Percentiles rank a stretch among this genome's conserved stretches.
Conservation (phyloP, 768 basidiomycete genomes). For the Calvatia gigantea region DNA sequence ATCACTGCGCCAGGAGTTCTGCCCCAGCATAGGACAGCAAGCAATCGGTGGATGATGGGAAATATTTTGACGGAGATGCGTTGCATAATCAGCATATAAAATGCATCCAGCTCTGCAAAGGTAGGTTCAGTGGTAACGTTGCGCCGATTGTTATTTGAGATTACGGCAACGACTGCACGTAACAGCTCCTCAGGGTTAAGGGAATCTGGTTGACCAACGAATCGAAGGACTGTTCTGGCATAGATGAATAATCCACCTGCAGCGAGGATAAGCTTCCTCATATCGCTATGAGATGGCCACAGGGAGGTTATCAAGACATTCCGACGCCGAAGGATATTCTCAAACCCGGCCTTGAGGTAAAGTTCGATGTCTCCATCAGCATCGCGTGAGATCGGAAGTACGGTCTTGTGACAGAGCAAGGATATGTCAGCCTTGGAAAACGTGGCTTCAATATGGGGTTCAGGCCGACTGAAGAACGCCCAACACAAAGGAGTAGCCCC, state of each 20-base stretch:
- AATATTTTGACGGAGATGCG: conserved; percentile 19
- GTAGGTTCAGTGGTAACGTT: not conserved
- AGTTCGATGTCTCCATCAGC: conserved; percentile 3
- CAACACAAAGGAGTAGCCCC: not conserved
- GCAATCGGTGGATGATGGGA: conserved; percentile 3
- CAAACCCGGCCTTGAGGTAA: conserved; percentile 2
- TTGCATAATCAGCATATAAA: conserved; percentile 13
- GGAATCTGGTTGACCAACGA: conserved; percentile 14
- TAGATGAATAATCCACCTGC: conserved; percentile 24
- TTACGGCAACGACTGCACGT: not conserved
- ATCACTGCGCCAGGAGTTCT: not conserved
- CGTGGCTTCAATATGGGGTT: not conserved
- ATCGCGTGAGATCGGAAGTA: not conserved
- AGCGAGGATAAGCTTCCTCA: conserved; percentile 15
- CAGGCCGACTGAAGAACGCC: conserved; percentile 2
- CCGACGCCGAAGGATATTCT: not conserved
- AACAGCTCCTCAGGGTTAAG: not conserved
- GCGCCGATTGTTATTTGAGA: not conserved
- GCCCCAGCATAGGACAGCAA: conserved; percentile 4
- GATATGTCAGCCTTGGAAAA: not conserved
- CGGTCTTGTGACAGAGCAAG: not conserved
- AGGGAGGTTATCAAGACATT: too few relatives aligned
- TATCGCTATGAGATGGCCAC: conserved; percentile 13
- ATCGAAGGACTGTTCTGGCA: conserved; percentile 21
- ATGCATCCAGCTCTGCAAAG: conserved; percentile 12